Base-by-base conservation (phyloP, 164 flowering plant genomes). In the Houttuynia cordata region DNA sequence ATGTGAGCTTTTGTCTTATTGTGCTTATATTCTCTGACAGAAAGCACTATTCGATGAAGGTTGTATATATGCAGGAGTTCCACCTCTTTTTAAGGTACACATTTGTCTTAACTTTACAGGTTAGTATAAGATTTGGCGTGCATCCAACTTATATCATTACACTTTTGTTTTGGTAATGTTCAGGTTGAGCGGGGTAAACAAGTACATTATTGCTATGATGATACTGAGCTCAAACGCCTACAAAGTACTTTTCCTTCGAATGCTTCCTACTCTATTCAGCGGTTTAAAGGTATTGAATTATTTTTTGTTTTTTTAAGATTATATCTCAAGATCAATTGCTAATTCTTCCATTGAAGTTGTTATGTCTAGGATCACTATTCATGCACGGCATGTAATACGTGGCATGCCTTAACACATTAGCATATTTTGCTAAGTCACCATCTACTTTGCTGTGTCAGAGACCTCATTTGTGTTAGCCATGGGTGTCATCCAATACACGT, bases 151-250 rank as follows among this genome's bases (percentile, higher is more conserved):
- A 17, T 10, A 10, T 41, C 7, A 20, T 23, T 10, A 59, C 15
- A 52, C 41, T 53, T 19, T 19, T 41, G 14, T 49, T 7, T 56
- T 25, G 24, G 60, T 30, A 24, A 24, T 66, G 51, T 22, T 53
- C 74, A 93, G 99, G 99, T 94, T 67, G 97, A 88, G 73, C 81
- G 96, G 63, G 96, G 96, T 56, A 94, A 87, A 71, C 93, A 91
- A 54, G 84, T 67, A 59, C 62, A 81, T 64, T 94, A 94, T 63
- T 94, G 99, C 62, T 88, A 83, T 62, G 78, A 83, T 70, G 96
- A 91, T 0, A 68, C 71, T 8, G 97, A 94, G 51, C 91, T 86
- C 25, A 81, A 69, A 71, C 69, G 66, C 60, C 74, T 88, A 51
- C 87, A 74, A 74, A 71, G 69, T 7, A 68, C 83, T 41, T 85